Conservation (phyloP, 1,139 yeast species). For the Hyphopichia wangnamkhiaoensis region DNA sequence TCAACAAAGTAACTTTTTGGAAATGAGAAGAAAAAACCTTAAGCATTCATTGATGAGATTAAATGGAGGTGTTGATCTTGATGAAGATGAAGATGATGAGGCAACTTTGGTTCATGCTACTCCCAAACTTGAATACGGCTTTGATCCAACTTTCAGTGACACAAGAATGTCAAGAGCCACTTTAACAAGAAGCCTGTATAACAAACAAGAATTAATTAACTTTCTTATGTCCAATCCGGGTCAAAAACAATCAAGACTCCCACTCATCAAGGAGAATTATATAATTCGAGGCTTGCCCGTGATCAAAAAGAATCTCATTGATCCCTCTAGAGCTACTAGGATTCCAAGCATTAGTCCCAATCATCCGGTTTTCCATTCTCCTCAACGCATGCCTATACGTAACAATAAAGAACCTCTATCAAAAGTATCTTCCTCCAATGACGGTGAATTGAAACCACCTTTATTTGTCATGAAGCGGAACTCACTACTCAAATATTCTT, state of each 20-base stretch:
- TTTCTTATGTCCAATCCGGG: constrained; percentile 5
- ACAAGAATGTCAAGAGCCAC: background rate
- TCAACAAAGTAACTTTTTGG: background rate
- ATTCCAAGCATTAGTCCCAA: constrained; percentile 35
- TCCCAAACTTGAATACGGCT: constrained; percentile 13
- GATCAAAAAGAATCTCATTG: constrained; percentile 20
- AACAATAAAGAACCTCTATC: too few species aligned
- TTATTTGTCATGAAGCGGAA: constrained; percentile 5
- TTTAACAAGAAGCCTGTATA: background rate
- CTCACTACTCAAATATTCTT: background rate
- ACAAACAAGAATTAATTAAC: constrained; percentile 8
- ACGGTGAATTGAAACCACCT: constrained; percentile 13
- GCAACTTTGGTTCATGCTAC: constrained; percentile 20
- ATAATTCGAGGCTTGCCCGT: constrained; percentile 22
- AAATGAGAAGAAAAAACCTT: constrained; percentile 11
- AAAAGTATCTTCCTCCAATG: background rate
- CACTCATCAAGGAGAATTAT: constrained; percentile 28
- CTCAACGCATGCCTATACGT: constrained; percentile 15
- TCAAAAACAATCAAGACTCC: constrained; percentile 22
- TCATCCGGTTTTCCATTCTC: constrained; percentile 35
- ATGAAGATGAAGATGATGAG: constrained; percentile 22
- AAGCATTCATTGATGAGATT: constrained; percentile 14
- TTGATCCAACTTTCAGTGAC: constrained; percentile 2
- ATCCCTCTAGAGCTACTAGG: constrained; percentile 12
- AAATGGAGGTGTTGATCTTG: constrained; percentile 12